Base-by-base conservation (phyloP, 116 monocot genomes). In the Cymodocea nodosa region DNA sequence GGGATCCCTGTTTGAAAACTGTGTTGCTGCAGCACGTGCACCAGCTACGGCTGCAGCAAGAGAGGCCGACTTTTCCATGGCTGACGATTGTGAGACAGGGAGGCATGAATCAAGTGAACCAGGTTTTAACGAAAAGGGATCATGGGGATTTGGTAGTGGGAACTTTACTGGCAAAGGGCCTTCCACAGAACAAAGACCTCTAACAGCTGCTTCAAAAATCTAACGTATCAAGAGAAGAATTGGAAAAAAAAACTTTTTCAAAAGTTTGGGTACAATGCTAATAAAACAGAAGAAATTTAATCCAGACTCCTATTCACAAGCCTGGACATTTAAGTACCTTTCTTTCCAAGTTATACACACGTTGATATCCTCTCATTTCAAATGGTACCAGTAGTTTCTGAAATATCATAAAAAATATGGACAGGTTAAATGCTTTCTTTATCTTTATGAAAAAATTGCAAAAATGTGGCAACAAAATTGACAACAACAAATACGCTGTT, bases 361-460 rank as follows among this genome's bases (percentile, higher is more conserved):
- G 73, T 63, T 94, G 94, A 70, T 82, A 82, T 35, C 94, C 89
- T 56, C 94, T 71, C 94, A 94, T 94, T 65, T 89, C 89, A 75
- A 94, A 94, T 8, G 94, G 94, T 62, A 94, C 77, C 3, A 84
- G 9, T 25, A 94, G 34, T 68, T 74, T 94, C 94, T 94, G 86
- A 68, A 81, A 55, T 19, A 49, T 71, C 56, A 0, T 55, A 67
- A 50, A 35, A 68, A 36, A 30, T 60, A 19, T 44, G 44, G 44
- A 8, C 5, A 44, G 5, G 2, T 8, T 8, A 44, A 44, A 44
- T 2, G 1, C 9, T 11, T 3, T 44, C 6, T 44, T 6, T 11
- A 44, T 44, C 44, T 44, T 44, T 4, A 44, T 8, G 44, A 44
- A 44, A 44, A 44, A 44, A 44, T 44, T 44, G 44, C 44, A 44